phyloP scores from a whole-genome alignment of 352 stramenopile genomes.

The Thraustotheca clavata region DNA sequence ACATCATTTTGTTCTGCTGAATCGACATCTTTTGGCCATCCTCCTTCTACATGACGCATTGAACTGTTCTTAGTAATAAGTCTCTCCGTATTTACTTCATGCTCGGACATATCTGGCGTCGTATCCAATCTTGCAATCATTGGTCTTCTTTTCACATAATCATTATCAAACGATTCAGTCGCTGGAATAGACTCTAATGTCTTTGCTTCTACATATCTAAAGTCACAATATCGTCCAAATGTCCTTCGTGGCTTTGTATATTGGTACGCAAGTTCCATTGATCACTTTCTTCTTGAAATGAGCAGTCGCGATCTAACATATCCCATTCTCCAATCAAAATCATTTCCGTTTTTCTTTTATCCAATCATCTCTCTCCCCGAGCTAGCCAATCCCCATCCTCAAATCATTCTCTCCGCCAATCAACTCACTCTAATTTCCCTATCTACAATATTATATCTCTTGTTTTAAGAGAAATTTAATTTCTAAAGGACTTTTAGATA shows the following conservation, averaged over 20 bases:
- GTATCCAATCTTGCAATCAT: slow-evolving; percentile 85
- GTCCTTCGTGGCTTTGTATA: slow-evolving; percentile 88
- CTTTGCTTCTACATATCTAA: slow-evolving; percentile 83
- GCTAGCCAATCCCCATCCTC: too few species aligned
- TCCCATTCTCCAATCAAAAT: too few species aligned
- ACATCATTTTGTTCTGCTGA: slow-evolving; percentile 94
- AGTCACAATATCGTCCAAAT: slow-evolving; percentile 91
- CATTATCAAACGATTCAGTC: slow-evolving; percentile 77
- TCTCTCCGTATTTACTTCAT: slow-evolving; percentile 92
- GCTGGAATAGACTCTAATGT: slow-evolving; percentile 85
- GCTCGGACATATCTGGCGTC: slow-evolving; percentile 85
- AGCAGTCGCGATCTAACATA: too few species aligned
- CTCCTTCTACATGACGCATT: slow-evolving; percentile 94
- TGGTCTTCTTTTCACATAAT: slow-evolving; percentile 85
- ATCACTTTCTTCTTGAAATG: too few species aligned
- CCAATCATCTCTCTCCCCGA: too few species aligned
- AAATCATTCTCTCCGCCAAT: too few species aligned
- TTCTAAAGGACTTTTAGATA: too few species aligned
- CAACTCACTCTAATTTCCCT: too few species aligned
- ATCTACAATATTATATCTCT: too few species aligned
- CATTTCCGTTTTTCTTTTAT: too few species aligned
- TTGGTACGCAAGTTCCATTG: slow-evolving; percentile 87
- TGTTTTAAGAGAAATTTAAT: too few species aligned
- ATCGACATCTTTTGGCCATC: slow-evolving; percentile 97
- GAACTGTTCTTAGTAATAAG: slow-evolving; percentile 89